Percentiles rank a stretch among this genome's conserved stretches.
Conservation (phyloP, 208 protist genomes). For the Acanthamoeba sp. region DNA sequence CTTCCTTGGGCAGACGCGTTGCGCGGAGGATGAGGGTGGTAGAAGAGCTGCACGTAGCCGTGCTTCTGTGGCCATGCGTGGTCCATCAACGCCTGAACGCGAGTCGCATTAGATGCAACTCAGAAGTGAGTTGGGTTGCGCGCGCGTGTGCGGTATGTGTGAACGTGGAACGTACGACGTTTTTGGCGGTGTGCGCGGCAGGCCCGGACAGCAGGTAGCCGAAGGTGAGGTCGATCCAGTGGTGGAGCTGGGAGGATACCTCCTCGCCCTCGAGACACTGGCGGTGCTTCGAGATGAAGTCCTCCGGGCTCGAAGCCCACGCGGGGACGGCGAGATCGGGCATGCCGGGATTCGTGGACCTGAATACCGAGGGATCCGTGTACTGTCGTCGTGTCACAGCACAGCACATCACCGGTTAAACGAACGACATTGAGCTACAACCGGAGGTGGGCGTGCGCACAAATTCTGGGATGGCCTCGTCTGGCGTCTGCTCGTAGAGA, state of each 20-base stretch:
- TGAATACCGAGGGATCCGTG: conserved; percentile 83
- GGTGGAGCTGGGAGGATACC: conserved; percentile 78
- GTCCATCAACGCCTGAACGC: neutral
- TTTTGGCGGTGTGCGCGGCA: conserved; percentile 77
- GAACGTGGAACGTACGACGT: conserved; percentile 58
- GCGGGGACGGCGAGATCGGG: conserved; percentile 78
- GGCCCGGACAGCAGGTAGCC: conserved; percentile 86
- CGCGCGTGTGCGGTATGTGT: neutral
- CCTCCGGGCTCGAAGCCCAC: conserved; percentile 79
- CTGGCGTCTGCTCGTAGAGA: conserved; percentile 88
- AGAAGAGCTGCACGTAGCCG: conserved; percentile 64
- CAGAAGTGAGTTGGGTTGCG: neutral
- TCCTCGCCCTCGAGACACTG: conserved; percentile 86
- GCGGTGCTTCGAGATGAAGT: conserved; percentile 86
- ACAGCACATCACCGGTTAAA: neutral
- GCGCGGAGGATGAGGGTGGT: conserved; percentile 27
- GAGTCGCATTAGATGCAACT: neutral
- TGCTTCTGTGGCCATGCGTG: conserved; percentile 24
- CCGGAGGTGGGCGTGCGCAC: neutral
- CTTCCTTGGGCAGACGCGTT: neutral
- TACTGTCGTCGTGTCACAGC: conserved; percentile 59
- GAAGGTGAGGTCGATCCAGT: conserved; percentile 92
- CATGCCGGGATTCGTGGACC: conserved; percentile 84
- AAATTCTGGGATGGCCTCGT: conserved; percentile 89
- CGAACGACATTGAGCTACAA: neutral